Conservation (phyloP, 192 early-diverging fungal genomes). For the Lobosporangium transversale region DNA sequence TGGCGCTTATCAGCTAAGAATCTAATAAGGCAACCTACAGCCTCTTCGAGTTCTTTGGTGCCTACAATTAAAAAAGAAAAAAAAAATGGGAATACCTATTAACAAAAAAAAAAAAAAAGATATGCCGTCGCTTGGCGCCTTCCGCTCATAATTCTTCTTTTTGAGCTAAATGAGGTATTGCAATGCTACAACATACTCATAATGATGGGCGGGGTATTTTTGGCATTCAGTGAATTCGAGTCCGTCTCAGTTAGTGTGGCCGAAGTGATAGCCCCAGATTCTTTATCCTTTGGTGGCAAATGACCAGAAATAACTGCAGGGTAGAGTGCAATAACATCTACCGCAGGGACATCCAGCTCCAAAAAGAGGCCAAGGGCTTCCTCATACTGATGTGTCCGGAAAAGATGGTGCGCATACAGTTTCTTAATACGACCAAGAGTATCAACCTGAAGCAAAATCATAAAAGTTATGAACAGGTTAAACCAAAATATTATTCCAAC, state of each 20-base stretch:
- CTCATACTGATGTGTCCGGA: constrained; percentile 72
- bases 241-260: constrained; percentile 45
- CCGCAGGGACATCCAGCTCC: constrained; percentile 71
- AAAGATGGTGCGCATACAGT: constrained; percentile 77
- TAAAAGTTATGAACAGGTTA: no score
- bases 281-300: constrained; percentile 52
- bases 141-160: neutral
- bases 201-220: constrained; percentile 29
- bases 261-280: constrained; percentile 23
- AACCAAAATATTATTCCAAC: no score
- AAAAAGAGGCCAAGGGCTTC: constrained; percentile 71
- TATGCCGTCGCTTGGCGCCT: no score
- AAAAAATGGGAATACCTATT: neutral
- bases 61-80: constrained; percentile 51
- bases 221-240: constrained; percentile 1
- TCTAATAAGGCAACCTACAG: constrained; percentile 76
- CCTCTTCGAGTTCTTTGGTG: constrained; percentile 66
- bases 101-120: neutral
- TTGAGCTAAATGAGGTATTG: no score
- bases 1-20: constrained; percentile 90
- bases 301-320: constrained; percentile 75
- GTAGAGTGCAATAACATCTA: constrained; percentile 74
- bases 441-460: constrained; percentile 49
- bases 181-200: constrained; percentile 49
- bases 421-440: constrained; percentile 70